These are phyloP conservation scores for Pleurotus sapidus DNA, from an alignment of 768 basidiomycete genomes.

Conservation along the genomic window DNA sequence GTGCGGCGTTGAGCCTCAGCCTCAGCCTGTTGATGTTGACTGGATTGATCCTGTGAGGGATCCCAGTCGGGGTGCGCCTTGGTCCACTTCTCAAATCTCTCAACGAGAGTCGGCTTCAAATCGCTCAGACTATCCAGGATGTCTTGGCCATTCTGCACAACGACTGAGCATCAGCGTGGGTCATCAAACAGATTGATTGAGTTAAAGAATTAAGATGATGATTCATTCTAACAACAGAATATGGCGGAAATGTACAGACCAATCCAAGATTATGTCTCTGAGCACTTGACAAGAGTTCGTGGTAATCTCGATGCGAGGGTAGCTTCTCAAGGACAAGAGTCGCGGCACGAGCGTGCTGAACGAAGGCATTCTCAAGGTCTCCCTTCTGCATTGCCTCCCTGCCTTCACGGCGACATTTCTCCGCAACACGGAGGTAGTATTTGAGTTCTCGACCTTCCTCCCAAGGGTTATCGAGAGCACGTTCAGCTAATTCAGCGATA, in stretches of 20 bases:
- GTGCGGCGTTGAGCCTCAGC: conserved; percentile 13
- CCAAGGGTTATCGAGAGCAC: conserved; percentile 53
- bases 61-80: conserved; percentile 34
- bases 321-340: conserved; percentile 77
- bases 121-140: conserved; percentile 65
- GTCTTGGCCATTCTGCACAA: conserved; percentile 65
- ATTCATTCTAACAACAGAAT: conserved; percentile 1
- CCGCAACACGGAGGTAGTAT: conserved; percentile 62
- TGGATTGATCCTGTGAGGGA: neutral
- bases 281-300: conserved; percentile 44
- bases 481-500: conserved; percentile 65
- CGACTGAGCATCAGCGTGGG: conserved; percentile 12
- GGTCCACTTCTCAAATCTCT: conserved; percentile 62
- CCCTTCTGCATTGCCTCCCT: conserved; percentile 42
- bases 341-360: conserved; percentile 69
- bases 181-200: neutral
- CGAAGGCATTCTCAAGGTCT: conserved; percentile 70
- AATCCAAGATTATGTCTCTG: conserved; percentile 67
- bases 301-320: conserved; percentile 70
- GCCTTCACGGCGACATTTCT: conserved; percentile 56
- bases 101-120: conserved; percentile 62
- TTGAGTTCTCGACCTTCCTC: conserved; percentile 62
- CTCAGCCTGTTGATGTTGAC: conserved; percentile 11
- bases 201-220: conserved; percentile 4
- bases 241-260: conserved; percentile 44